phyloP scores from a whole-genome alignment of 78 protist species.

The Dictyostelium brefeldianum region DNA sequence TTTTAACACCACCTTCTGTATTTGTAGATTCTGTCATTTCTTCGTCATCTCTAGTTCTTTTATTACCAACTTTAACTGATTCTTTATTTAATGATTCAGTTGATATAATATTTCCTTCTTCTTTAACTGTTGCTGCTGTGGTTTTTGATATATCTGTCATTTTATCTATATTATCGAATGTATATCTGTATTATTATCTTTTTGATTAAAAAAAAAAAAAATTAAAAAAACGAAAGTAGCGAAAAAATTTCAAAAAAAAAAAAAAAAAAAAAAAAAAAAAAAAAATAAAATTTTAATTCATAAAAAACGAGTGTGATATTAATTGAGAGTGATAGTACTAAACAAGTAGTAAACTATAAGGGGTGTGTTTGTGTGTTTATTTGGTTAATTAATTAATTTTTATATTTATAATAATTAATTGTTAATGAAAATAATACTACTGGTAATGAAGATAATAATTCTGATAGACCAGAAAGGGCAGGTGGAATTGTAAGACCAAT shows the following conservation, averaged over 20 bases:
- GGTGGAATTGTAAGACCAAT: conserved; percentile 85
- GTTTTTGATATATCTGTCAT: background rate
- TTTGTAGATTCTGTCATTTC: conserved; percentile 23
- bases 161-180: too few species aligned
- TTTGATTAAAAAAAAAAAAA: too few species aligned
- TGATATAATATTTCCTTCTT: conserved; percentile 32
- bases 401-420: conserved; percentile 22
- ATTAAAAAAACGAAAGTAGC: too few species aligned
- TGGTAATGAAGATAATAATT: conserved; percentile 85
- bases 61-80: conserved; percentile 14
- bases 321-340: too few species aligned
- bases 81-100: conserved; percentile 31
- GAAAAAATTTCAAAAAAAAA: too few species aligned
- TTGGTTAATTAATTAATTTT: background rate
- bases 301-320: too few species aligned
- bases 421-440: conserved; percentile 82
- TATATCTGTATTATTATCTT: background rate
- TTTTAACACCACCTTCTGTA: conserved; percentile 31
- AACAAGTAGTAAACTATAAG: too few species aligned
- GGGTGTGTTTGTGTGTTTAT: too few species aligned
- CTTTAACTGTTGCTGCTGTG: background rate
- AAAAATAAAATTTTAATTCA: too few species aligned
- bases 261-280: too few species aligned
- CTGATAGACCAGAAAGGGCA: conserved; percentile 85
- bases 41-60: conserved; percentile 67